Evolutionary conservation across 1,284 basidiomycete species (phyloP).

Genomic region (Dichomitus squalens): DNA sequence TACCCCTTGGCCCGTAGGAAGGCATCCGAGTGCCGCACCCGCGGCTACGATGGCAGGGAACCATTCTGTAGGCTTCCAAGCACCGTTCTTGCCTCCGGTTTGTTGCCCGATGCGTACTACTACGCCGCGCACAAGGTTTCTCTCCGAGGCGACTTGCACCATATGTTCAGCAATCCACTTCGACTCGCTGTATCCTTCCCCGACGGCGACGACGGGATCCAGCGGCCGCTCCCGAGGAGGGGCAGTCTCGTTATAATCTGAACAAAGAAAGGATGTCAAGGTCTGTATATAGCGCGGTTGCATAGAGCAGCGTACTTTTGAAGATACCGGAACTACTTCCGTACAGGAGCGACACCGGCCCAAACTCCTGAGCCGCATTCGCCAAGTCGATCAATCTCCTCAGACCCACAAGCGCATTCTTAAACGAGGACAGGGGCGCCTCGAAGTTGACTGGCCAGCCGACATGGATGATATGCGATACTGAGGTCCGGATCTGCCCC

Average conservation of each 20-base stretch:
- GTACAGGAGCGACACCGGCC: constrained; percentile 29
- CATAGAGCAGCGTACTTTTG: constrained; percentile 18
- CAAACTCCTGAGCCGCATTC: constrained; percentile 21
- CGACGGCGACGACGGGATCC: constrained; percentile 23
- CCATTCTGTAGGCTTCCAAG: constrained; percentile 35
- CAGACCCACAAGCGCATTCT: constrained; percentile 25
- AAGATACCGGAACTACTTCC: constrained; percentile 31
- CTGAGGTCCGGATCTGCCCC: not conserved
- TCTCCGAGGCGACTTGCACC: constrained; percentile 19
- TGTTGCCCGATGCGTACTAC: constrained; percentile 32
- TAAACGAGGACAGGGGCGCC: not conserved
- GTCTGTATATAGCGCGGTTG: not conserved
- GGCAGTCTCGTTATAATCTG: not conserved
- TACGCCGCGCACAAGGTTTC: constrained; percentile 16
- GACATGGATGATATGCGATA: not conserved
- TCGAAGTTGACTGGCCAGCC: not conserved
- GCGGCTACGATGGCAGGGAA: constrained; percentile 34
- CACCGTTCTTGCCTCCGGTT: constrained; percentile 31
- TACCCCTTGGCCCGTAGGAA: constrained; percentile 17
- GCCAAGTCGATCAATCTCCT: constrained; percentile 31
- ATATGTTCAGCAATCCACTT: constrained; percentile 33
- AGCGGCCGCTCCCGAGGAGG: constrained; percentile 4
- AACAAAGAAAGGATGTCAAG: not conserved
- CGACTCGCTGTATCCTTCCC: constrained; percentile 29
- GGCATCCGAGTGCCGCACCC: constrained; percentile 11